These are phyloP conservation scores for Scheffersomyces cryptocercus DNA, from an alignment of 1,139 yeast genomes.

Conservation along the genomic window DNA sequence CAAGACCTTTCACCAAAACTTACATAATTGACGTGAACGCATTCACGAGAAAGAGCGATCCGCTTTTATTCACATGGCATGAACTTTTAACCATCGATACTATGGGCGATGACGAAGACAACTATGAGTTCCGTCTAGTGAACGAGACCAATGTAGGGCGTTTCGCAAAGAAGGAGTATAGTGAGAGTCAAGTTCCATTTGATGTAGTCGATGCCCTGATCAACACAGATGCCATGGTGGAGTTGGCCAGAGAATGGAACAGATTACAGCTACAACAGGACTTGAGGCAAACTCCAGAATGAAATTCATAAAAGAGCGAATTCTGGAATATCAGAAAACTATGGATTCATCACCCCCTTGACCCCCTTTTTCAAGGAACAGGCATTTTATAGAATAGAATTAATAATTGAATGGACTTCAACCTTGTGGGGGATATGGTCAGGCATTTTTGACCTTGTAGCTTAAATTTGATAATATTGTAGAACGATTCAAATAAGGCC, in stretches of 20 bases:
- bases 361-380: no score
- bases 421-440: no score
- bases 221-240: slow-evolving; percentile 63
- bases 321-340: no score
- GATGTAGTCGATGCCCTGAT: slow-evolving; percentile 85
- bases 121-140: slow-evolving; percentile 63
- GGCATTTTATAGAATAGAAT: no score
- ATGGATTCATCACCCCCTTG: no score
- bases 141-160: slow-evolving; percentile 67
- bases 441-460: no score
- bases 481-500: no score
- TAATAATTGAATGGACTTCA: no score
- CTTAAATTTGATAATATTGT: no score
- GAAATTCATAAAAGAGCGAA: no score
- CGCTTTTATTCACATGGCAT: slow-evolving; percentile 80
- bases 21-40: slow-evolving; percentile 85
- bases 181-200: slow-evolving; percentile 87
- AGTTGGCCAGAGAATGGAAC: slow-evolving; percentile 62
- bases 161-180: slow-evolving; percentile 77
- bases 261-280: slow-evolving; percentile 7
- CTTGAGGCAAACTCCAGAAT: no score
- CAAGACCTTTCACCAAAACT: slow-evolving; percentile 67
- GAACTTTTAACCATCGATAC: slow-evolving; percentile 46
- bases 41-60: slow-evolving; percentile 72
- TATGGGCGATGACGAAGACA: slow-evolving; percentile 24